These are phyloP conservation scores for Nakazawaea pomicola DNA, from an alignment of 805 yeast genomes.

Conservation along the genomic window DNA sequence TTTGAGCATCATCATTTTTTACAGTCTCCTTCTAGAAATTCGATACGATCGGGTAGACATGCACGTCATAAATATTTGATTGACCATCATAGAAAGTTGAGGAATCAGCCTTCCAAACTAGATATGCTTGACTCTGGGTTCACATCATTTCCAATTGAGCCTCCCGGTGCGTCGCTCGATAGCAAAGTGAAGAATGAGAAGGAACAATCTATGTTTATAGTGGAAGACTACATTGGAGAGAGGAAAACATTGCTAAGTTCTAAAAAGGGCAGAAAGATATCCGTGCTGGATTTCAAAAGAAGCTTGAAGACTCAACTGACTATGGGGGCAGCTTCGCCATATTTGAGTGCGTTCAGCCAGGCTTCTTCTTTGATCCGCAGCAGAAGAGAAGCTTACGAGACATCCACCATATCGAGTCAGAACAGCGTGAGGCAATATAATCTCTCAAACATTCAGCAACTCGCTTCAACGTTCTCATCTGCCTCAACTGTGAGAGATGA, in stretches of 20 bases:
- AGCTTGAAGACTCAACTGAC: constrained; percentile 1
- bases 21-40: constrained; percentile 2
- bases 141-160: constrained; percentile 11
- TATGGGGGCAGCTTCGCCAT: not conserved
- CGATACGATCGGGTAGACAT: not conserved
- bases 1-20: not conserved
- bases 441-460: too few relatives aligned
- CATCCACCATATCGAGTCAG: constrained; percentile 1
- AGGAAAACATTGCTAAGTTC: not conserved
- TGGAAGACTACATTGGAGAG: constrained; percentile 13
- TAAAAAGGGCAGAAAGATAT: constrained; percentile 4
- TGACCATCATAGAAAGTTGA: constrained; percentile 2
- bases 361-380: not conserved
- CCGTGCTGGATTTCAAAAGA: constrained; percentile 12
- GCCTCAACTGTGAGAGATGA: constrained; percentile 2
- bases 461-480: not conserved
- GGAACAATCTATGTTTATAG: constrained; percentile 3
- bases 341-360: not conserved
- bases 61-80: not conserved
- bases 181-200: not conserved
- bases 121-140: constrained; percentile 11
- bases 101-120: constrained; percentile 10
- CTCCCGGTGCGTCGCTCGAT: constrained; percentile 4
- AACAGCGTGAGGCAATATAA: too few relatives aligned
- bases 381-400: not conserved